phyloP scores from a whole-genome alignment of 768 basidiomycete genomes.

The Rhodosporidiobolus sp. region DNA sequence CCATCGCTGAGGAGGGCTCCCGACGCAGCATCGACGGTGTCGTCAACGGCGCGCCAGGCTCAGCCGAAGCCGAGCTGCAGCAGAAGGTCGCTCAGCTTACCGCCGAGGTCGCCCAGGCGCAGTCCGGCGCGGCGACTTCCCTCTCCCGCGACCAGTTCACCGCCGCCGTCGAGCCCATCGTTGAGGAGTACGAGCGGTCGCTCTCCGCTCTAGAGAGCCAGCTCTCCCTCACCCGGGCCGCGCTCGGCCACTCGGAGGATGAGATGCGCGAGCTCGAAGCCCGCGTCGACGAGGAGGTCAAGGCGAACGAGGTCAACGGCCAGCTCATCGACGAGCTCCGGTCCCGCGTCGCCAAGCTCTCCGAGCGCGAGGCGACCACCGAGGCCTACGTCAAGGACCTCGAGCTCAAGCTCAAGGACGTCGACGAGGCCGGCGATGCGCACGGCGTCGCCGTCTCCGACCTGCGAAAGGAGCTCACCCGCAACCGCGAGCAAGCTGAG shows the following conservation, averaged over 20 bases:
- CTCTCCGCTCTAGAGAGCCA: conserved; percentile 92
- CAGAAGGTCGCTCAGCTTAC: conserved; percentile 83
- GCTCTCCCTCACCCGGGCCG: conserved; percentile 77
- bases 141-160: conserved; percentile 48
- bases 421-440: conserved; percentile 71
- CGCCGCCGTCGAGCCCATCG: conserved; percentile 79
- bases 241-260: conserved; percentile 83
- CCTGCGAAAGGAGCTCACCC: conserved; percentile 74
- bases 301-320: conserved; percentile 73
- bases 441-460: conserved; percentile 78
- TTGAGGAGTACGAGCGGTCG: conserved; percentile 97
- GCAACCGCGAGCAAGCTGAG: conserved; percentile 70
- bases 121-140: conserved; percentile 63
- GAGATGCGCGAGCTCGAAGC: conserved; percentile 88
- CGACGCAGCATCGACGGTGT: conserved; percentile 6
- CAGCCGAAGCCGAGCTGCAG: conserved; percentile 68
- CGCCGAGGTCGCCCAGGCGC: conserved; percentile 66
- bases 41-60: not conserved
- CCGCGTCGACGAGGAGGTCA: conserved; percentile 63
- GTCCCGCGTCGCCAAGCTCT: conserved; percentile 70
- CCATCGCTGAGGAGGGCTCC: conserved; percentile 49
- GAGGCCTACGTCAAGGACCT: conserved; percentile 94
- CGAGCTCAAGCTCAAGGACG: conserved; percentile 82
- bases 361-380: conserved; percentile 83
- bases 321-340: conserved; percentile 83